Base-by-base conservation (phyloP, 192 early-diverging fungal genomes). In the Funneliformis mosseae region DNA sequence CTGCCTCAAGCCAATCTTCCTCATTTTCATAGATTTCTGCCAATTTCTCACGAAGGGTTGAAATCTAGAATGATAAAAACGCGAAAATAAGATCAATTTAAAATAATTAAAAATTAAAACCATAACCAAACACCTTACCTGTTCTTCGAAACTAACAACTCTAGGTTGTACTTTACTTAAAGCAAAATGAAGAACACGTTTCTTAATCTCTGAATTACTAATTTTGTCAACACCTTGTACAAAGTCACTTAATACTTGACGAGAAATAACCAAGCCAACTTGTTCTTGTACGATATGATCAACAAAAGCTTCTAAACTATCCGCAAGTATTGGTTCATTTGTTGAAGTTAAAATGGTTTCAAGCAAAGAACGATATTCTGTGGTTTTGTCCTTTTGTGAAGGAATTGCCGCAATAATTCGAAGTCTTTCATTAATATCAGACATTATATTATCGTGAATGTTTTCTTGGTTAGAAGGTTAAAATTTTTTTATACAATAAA, bases 1-100 rank as follows among this genome's bases (percentile, higher is more conserved):
- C 97, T 8, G 98, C 96, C 72, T 94, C 93, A n/a, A 87, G 83
- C 92, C 92, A 97, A 14, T 93, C 89, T 70, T 94, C 92, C 41
- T 95, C 90, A 12, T 86, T 81, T 60, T 94, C 93, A 68, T 92
- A 90, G 9, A 95, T 86, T 18, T 85, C 84, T 1, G 96, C 93
- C 38, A 99, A 87, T 62, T 93, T 89, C 67, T 93, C 92, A 28
- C 96, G 88, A 33, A 95, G 88, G 33, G 83, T 81, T 2, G 94
- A 94, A 8, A 96, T 91, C 89, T 90, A 83, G 62, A 42, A 46
- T 28, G 14, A 67, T 39, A 79, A 18, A 45, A 23, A 27, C 48
- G 41, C 25, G 12, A 41, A 72, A 55, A 4, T 6, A 59, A n/a
- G 21, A 79, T 59, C 28, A 46, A 55, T 50, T 28, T 69, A 14